These are phyloP conservation scores for Apiospora phragmitis DNA, from an alignment of 2,329 filamentous ascomycete genomes.

Conservation along the genomic window DNA sequence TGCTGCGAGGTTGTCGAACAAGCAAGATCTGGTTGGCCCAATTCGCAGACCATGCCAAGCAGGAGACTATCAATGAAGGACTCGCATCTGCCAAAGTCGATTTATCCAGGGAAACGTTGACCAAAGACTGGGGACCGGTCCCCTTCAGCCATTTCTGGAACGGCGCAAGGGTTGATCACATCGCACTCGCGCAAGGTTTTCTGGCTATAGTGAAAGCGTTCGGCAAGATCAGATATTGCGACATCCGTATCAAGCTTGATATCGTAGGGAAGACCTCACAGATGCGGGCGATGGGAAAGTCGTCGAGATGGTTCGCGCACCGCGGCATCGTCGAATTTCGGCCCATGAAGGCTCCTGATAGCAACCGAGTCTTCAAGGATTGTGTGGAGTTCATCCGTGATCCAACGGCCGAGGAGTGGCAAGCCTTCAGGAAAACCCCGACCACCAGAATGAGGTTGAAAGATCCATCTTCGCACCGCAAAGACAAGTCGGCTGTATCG, in stretches of 20 bases:
- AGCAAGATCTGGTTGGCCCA: slow-evolving; percentile 62
- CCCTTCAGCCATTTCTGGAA: slow-evolving; percentile 59
- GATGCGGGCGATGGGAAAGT: slow-evolving; percentile 61
- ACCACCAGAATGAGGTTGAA: slow-evolving; percentile 32
- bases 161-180: slow-evolving; percentile 58
- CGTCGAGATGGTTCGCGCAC: slow-evolving; percentile 57
- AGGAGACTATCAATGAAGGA: slow-evolving; percentile 38
- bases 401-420: slow-evolving; percentile 57
- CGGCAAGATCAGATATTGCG: slow-evolving; percentile 57
- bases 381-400: slow-evolving; percentile 61
- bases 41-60: slow-evolving; percentile 47
- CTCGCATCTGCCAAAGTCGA: slow-evolving; percentile 37
- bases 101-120: slow-evolving; percentile 39
- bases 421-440: slow-evolving; percentile 52
- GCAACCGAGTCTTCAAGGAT: slow-evolving; percentile 56
- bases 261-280: slow-evolving; percentile 56
- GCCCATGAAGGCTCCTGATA: slow-evolving; percentile 52
- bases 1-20: slow-evolving; percentile 59
- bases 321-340: slow-evolving; percentile 58
- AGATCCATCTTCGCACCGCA: slow-evolving; percentile 28
- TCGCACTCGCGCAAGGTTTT: slow-evolving; percentile 56
- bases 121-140: slow-evolving; percentile 51
- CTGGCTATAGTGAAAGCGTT: slow-evolving; percentile 59
- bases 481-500: slow-evolving; percentile 20
- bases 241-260: slow-evolving; percentile 59